phyloP scores from a whole-genome alignment of 768 basidiomycete genomes.

The Boletus sensibilis region DNA sequence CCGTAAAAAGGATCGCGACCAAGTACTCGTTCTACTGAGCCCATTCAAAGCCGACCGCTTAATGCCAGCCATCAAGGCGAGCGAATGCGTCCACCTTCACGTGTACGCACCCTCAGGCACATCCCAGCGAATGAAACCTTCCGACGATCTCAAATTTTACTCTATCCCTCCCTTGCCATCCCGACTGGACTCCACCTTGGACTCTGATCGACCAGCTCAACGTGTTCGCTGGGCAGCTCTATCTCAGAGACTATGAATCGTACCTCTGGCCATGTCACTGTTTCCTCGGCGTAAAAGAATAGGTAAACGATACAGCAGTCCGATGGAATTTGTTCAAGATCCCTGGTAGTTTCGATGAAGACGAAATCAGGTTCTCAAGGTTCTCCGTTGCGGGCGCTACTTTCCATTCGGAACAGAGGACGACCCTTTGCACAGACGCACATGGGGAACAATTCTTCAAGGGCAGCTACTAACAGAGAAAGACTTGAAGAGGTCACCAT shows the following conservation, averaged over 20 bases:
- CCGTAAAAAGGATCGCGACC: not conserved
- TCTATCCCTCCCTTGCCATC: slow-evolving; percentile 2
- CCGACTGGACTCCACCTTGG: not conserved
- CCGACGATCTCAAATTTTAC: slow-evolving; percentile 31
- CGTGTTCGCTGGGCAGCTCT: not conserved
- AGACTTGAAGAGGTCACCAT: not conserved
- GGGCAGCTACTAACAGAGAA: not conserved
- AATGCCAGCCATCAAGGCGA: slow-evolving; percentile 35
- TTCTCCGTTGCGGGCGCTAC: not conserved
- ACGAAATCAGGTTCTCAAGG: not conserved
- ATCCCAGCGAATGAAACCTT: slow-evolving; percentile 32
- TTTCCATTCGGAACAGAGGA: not conserved
- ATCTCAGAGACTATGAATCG: slow-evolving; percentile 22
- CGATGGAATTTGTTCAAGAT: not conserved
- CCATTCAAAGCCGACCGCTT: slow-evolving; percentile 38
- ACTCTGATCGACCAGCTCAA: slow-evolving; percentile 5
- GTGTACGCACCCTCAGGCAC: slow-evolving; percentile 39
- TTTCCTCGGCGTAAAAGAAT: slow-evolving; percentile 18
- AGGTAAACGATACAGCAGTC: not conserved
- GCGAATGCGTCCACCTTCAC: slow-evolving; percentile 37
- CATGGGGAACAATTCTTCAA: slow-evolving; percentile 1
- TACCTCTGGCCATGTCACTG: slow-evolving; percentile 24
- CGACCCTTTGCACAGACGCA: not conserved
- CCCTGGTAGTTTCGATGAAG: not conserved
- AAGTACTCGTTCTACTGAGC: not conserved